These are phyloP conservation scores for Mucor irregularis DNA, from an alignment of 371 early-diverging fungal species.

Conservation along the genomic window DNA sequence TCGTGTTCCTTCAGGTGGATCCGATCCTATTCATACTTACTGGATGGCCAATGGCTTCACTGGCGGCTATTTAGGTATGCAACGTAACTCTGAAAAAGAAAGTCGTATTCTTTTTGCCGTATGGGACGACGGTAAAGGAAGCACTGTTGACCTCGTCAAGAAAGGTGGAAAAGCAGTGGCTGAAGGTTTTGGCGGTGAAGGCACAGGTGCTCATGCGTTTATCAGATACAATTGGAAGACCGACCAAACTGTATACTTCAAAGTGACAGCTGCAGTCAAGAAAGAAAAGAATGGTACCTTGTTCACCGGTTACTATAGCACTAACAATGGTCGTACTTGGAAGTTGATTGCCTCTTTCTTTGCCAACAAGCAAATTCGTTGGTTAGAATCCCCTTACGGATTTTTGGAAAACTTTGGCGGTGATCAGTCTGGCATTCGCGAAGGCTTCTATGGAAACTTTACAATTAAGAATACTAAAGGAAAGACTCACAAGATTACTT, in stretches of 20 bases:
- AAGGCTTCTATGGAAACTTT: slow-evolving; percentile 17
- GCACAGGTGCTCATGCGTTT: slow-evolving; percentile 17
- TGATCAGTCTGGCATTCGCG: slow-evolving; percentile 2
- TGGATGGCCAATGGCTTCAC: slow-evolving; percentile 21
- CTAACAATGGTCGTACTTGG: neutral
- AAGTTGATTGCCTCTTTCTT: slow-evolving; percentile 11
- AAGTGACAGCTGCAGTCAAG: slow-evolving; percentile 7
- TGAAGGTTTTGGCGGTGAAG: slow-evolving; percentile 23
- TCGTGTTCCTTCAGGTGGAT: slow-evolving; percentile 15
- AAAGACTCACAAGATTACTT: neutral
- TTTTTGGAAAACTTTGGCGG: slow-evolving; percentile 18
- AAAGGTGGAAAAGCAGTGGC: neutral
- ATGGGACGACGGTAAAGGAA: slow-evolving; percentile 21
- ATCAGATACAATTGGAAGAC: slow-evolving; percentile 6
- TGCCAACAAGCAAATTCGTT: neutral
- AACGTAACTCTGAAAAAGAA: slow-evolving; percentile 7
- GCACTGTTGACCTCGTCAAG: slow-evolving; percentile 4
- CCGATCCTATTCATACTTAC: slow-evolving; percentile 18
- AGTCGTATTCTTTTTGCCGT: slow-evolving; percentile 20
- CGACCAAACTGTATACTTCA: slow-evolving; percentile 14
- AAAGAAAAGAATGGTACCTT: neutral
- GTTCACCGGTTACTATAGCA: slow-evolving; percentile 13
- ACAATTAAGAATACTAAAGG: neutral
- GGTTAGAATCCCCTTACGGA: slow-evolving; percentile 4
- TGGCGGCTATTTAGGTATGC: slow-evolving; percentile 23